Evolutionary conservation across 169 alveolate species (phyloP), one percentile per base, ranked within the genome.

Genomic region (Cryptosporidium xiaoi): DNA sequence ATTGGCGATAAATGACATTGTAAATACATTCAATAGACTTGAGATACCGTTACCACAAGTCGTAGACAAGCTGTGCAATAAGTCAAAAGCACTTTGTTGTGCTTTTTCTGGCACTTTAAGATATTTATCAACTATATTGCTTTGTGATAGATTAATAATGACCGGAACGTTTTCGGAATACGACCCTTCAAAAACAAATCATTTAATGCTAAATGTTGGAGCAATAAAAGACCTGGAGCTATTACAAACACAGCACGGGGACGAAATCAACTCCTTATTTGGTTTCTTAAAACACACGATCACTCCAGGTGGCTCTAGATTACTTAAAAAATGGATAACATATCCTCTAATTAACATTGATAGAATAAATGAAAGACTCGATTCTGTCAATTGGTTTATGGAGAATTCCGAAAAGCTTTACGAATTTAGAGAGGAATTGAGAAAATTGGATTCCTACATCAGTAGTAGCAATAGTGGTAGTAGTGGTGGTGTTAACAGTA

Each of bases 281-380:
- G 96, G 94, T 27, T 95, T 94, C 71, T 89, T 98, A 55, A 96
- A 98, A 93, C 95, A 95, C 66, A 96, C 99, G 12, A 85, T 89
- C 44, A 95, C 99, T 15, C 96, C 98, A 29, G 95, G 96, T 71
- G 99, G 99, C 20, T 95, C 94, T 83, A 92, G 99, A 71, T 66
- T 96, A 91, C 65, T 98, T 83, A 94, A 96, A 82, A 95, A 94
- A 51, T 98, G 99, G 99, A 83, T 98, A n/a, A 92, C 95, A 64
- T 91, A 97, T 36, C 99, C 99, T 46, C 90, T 97, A 64, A 69
- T 92, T 58, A 93, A 93, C 67, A 83, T 93, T 34, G 66, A 93
- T n/a, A 84, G 93, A 64, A 95, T 97, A 13, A 93, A 95, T 82
- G 97, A 92, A 12, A 94, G 99, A 66, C 92, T 95, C 51, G 96